phyloP scores from a whole-genome alignment of 2,329 filamentous ascomycete species.

The Teratosphaeria epicoccoides region DNA sequence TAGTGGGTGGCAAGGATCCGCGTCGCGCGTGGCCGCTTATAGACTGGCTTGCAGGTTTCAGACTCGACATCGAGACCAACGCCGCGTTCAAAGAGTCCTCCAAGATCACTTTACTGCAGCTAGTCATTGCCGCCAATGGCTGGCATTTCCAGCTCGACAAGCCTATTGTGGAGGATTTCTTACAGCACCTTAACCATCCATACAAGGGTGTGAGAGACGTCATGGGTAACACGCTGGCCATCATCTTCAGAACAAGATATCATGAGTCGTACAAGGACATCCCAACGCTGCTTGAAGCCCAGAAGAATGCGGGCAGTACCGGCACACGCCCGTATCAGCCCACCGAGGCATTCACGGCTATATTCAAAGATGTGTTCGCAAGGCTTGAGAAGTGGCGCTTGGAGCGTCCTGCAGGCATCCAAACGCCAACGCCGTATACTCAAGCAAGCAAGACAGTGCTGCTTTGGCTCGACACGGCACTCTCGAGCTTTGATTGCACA shows the following conservation, averaged over 20 bases:
- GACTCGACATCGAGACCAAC: conserved; percentile 87
- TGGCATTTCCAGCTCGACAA: conserved; percentile 94
- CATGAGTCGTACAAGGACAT: conserved; percentile 88
- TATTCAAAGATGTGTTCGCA: conserved; percentile 63
- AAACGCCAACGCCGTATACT: conserved; percentile 88
- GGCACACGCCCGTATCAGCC: conserved; percentile 77
- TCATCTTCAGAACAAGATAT: conserved; percentile 82
- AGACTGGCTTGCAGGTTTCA: conserved; percentile 71
- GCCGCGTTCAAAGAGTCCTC: conserved; percentile 98
- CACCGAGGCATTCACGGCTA: conserved; percentile 59
- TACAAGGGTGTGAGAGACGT: conserved; percentile 96
- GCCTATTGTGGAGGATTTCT: conserved; percentile 79
- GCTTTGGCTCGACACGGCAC: conserved; percentile 83
- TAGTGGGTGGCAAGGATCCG: conserved; percentile 81
- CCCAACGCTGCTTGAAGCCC: conserved; percentile 59
- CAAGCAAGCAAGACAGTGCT: conserved; percentile 93
- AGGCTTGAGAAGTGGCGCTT: conserved; percentile 80
- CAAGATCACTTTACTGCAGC: conserved; percentile 83
- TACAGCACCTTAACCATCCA: conserved; percentile 86
- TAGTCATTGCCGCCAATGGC: conserved; percentile 74
- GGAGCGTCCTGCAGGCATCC: conserved; percentile 73
- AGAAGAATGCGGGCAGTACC: conserved; percentile 70
- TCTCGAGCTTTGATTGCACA: conserved; percentile 86
- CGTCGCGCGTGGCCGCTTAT: conserved; percentile 77
- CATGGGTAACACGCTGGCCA: conserved; percentile 79